Evolutionary conservation across 2,329 filamentous ascomycete species (phyloP).

Genomic region (Colletotrichum sp.): DNA sequence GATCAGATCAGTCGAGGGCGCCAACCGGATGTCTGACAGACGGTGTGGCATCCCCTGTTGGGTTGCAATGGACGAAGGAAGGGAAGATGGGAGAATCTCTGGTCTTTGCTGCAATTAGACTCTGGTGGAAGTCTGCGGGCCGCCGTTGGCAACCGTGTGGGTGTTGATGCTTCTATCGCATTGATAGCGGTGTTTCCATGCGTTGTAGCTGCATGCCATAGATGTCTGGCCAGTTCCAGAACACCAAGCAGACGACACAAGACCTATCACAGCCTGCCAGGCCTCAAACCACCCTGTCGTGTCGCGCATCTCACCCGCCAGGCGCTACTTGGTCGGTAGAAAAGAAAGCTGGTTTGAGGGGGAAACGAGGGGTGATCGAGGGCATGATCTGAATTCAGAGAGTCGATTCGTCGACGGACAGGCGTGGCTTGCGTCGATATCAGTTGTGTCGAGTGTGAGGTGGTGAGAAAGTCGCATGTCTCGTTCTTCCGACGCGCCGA

Average conservation of each 20-base stretch:
- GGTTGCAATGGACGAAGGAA: background rate
- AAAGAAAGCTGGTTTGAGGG: background rate
- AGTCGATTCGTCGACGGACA: background rate
- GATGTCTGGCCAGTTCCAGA: constrained; percentile 15
- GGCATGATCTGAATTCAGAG: background rate
- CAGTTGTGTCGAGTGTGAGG: background rate
- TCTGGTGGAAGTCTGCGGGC: background rate
- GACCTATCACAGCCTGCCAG: background rate
- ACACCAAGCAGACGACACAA: background rate
- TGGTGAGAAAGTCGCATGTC: constrained; percentile 4
- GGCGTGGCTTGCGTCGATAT: constrained; percentile 5
- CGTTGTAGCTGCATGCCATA: background rate
- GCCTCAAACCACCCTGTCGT: background rate
- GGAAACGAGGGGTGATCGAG: background rate
- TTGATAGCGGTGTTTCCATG: background rate
- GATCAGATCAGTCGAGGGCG: constrained; percentile 1
- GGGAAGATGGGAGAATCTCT: background rate
- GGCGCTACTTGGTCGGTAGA: background rate
- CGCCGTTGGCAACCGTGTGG: background rate
- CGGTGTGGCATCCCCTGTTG: background rate
- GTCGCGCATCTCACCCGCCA: background rate
- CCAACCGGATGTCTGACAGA: background rate
- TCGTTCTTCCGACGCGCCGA: constrained; percentile 18
- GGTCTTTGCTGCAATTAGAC: background rate
- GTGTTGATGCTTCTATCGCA: background rate